phyloP scores from a whole-genome alignment of 345 rosid genomes.

The Ceriops tagal region DNA sequence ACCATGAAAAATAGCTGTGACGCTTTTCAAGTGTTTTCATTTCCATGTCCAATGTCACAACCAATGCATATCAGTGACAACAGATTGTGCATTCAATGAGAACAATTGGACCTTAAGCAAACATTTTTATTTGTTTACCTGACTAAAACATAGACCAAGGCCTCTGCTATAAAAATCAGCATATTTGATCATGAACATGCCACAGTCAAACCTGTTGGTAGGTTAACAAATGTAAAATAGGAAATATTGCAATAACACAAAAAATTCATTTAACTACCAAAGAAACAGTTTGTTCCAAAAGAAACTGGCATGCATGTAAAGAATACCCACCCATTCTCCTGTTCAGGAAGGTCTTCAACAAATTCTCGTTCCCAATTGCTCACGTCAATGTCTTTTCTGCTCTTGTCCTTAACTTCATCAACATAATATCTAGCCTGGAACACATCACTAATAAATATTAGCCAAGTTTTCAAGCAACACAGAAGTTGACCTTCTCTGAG shows the following conservation, averaged over 20 bases:
- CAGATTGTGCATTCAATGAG: neutral
- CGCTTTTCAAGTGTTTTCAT: too few relatives aligned
- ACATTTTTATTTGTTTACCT: constrained; percentile 44
- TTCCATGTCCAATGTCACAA: neutral
- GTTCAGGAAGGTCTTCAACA: constrained; percentile 82
- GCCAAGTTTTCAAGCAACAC: neutral
- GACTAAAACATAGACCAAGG: constrained; percentile 71
- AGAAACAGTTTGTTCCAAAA: too few relatives aligned
- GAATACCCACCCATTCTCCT: constrained; percentile 69
- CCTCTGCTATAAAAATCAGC: constrained; percentile 93
- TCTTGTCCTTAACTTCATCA: constrained; percentile 92
- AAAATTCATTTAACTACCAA: neutral
- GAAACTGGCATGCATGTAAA: neutral
- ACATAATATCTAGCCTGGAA: constrained; percentile 70
- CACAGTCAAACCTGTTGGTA: constrained; percentile 84
- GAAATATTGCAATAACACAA: neutral
- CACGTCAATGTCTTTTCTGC: constrained; percentile 56
- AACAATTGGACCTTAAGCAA: neutral
- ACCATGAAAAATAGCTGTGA: too few relatives aligned
- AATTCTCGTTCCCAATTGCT: constrained; percentile 74
- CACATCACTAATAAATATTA: constrained; percentile 23
- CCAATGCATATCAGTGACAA: neutral
- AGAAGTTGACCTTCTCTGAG: neutral
- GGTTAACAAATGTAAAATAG: neutral
- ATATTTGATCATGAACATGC: constrained; percentile 96